phyloP scores from a whole-genome alignment of 441 rosid genomes.

The Erodium texanum region DNA sequence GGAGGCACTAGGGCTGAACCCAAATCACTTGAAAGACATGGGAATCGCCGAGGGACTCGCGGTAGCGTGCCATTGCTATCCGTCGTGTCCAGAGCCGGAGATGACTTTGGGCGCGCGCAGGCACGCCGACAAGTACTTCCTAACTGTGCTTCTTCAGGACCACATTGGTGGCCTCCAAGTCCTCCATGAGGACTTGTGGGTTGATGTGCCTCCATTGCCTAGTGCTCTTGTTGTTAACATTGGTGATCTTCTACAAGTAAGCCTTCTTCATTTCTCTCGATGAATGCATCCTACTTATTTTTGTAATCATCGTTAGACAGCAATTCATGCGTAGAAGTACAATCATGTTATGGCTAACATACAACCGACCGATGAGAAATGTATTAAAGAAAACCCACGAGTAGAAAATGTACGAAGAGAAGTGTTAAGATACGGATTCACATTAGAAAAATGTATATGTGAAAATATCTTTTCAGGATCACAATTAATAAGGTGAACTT shows the following conservation, averaged over 20 bases:
- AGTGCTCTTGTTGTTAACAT: slow-evolving; percentile 29
- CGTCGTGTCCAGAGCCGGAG: slow-evolving; percentile 44
- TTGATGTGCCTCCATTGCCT: slow-evolving; percentile 30
- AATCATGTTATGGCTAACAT: too few species aligned
- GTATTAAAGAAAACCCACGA: too few species aligned
- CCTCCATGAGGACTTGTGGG: slow-evolving; percentile 35
- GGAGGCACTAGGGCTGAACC: slow-evolving; percentile 32
- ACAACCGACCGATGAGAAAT: too few species aligned
- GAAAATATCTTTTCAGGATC: too few species aligned
- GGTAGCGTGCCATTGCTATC: slow-evolving; percentile 35
- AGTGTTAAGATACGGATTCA: too few species aligned
- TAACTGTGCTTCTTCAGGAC: slow-evolving; percentile 48
- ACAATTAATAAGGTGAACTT: too few species aligned
- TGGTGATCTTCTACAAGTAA: slow-evolving; percentile 32
- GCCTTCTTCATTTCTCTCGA: background rate
- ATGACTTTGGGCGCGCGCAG: slow-evolving; percentile 32
- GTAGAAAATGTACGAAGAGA: too few species aligned
- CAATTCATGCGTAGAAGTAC: too few species aligned
- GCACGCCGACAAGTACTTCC: slow-evolving; percentile 42
- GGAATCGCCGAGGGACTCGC: slow-evolving; percentile 17
- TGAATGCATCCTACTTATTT: too few species aligned
- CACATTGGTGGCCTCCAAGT: slow-evolving; percentile 44
- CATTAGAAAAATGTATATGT: too few species aligned
- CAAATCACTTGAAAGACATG: slow-evolving; percentile 21
- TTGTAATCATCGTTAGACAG: too few species aligned